A percentile compares a stretch with the other conserved stretches of the same genome.
These are phyloP conservation scores for Saitozyma podzolica DNA, from an alignment of 768 basidiomycete species.

Conservation along the genomic window DNA sequence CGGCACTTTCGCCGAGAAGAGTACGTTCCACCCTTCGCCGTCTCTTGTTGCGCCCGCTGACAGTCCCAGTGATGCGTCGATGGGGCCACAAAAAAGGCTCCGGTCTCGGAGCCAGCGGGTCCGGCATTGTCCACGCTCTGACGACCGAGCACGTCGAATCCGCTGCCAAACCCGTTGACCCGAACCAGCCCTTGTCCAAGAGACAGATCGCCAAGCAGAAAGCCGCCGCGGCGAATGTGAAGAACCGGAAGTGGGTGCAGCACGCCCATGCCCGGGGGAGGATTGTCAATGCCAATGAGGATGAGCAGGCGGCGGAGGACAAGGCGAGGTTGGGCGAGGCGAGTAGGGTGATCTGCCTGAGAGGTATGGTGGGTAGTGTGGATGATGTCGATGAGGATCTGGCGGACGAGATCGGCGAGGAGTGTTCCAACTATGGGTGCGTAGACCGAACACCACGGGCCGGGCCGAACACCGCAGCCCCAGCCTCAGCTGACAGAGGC, in stretches of 20 bases:
- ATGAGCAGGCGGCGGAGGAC: slow-evolving; percentile 74
- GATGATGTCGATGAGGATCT: slow-evolving; percentile 85
- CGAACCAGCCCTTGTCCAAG: slow-evolving; percentile 43
- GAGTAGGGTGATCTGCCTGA: slow-evolving; percentile 82
- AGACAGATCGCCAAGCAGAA: slow-evolving; percentile 52
- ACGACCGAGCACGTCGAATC: slow-evolving; percentile 66
- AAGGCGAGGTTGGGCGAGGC: slow-evolving; percentile 80
- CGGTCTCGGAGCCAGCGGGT: slow-evolving; percentile 79
- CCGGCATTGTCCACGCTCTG: slow-evolving; percentile 85
- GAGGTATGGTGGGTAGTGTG: slow-evolving; percentile 75
- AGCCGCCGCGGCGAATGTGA: slow-evolving; percentile 32
- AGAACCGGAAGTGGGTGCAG: slow-evolving; percentile 47
- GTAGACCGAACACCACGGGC: slow-evolving; percentile 4
- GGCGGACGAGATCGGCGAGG: slow-evolving; percentile 73
- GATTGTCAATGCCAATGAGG: slow-evolving; percentile 88
- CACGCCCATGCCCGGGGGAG: slow-evolving; percentile 69
- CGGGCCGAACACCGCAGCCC: too few relatives aligned
- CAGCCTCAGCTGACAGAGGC: slow-evolving; percentile 54
- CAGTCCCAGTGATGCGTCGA: slow-evolving; percentile 73
- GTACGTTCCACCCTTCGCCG: slow-evolving; percentile 22
- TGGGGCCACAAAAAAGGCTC: slow-evolving; percentile 95
- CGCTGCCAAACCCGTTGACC: slow-evolving; percentile 54
- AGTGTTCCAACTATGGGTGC: slow-evolving; percentile 48
- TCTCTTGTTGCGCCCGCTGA: slow-evolving; percentile 10
- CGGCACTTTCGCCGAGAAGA: slow-evolving; percentile 38